Evolutionary conservation across 768 basidiomycete species (phyloP), one percentile per base, ranked within the genome.

Genomic region (Termitomyces sp.): DNA sequence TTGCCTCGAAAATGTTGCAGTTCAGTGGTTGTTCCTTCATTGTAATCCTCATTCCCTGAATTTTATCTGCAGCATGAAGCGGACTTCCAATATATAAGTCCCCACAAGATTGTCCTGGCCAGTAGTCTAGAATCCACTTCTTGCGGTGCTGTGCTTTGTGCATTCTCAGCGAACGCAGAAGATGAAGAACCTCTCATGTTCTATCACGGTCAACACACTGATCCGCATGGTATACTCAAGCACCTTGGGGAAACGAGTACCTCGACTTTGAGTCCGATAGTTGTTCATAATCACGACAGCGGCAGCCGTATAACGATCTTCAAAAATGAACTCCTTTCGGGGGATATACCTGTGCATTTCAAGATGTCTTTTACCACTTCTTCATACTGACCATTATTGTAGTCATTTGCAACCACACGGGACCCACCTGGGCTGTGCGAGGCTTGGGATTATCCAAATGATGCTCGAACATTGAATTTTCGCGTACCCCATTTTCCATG

Each of bases 181-280:
- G 52, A 53, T n/a, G 36, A 25, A 53, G 52, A 53, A 40, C 20
- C 20, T 37, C 10, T 20, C 1, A 14, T 5, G n/a, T 54, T 40
- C 53, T 54, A 54, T 29, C 38, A 54, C 2, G 53, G 53, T 42
- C 3, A 17, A 2, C 40, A 34, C 36, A 72, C 73, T 17, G 55
- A 55, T 49, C 55, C 31, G 3, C 15, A 56, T 45, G 10, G 6
- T 14, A 32, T 56, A 32, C 17, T 4, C 2, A 6, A 45, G 11
- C 3, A 6, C 20, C 32, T 56, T 17, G 55, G 55, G 31, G 4
- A 20, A n/a, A 31, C 8, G 31, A 32, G 40, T n/a, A 32, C 89
- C 67, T 96, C 89, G 55, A 77, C 77, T 25, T 71, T 72, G 14
- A 53, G 56, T 49, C 80, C 77, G 29, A 86, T 70, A 59, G 31